Base-by-base conservation (phyloP, 1,139 yeast species). In the Protomyces arabidopsidicola region DNA sequence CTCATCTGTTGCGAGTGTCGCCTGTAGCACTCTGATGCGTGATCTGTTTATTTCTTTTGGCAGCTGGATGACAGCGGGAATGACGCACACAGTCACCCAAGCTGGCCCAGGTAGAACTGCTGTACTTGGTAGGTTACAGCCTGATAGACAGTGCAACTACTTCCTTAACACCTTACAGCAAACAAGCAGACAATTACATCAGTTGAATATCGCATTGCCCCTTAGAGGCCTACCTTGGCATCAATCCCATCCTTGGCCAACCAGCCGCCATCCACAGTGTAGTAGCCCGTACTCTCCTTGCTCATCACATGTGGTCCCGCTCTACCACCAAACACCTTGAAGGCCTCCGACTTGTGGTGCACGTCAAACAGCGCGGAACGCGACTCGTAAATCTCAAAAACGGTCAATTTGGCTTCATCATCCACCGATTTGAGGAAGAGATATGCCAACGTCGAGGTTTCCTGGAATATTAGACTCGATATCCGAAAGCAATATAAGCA, bases 341-440 rank as follows among this genome's bases (percentile, higher is more conserved):
- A 58, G 12, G 55, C 56, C 27, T 51, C 56, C 14, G 62, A 58
- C 48, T 58, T 58, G 56, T 53, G 58, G 31, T 60, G 63, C 24
- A 48, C 45, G n/a, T 53, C 63, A 4, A 51, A 52, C 48, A 60
- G 50, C 20, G 63, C 63, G 14, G 31, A 52, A 34, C 36, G 45
- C 24, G 35, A 31, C 42, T 60, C 58, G 39, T 60, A 60, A 14
- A 53, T 54, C 50, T 60, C 63, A 53, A 60, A 60, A 48, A 60
- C 58, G 24, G 38, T 31, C 50, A 60, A 27, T 50, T 45, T 53
- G 27, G 20, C 45, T 45, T 60, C 63, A 54, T 60, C 38, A n/a
- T 60, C 50, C 53, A 45, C 48, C 18, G 55, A 54, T 27, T 45
- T 53, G 38, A 60, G 50, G 58, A 60, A 53, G 54, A 60, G 63